These are phyloP conservation scores for Phytopythium helicoides DNA, from an alignment of 352 stramenopile genomes.

Conservation along the genomic window DNA sequence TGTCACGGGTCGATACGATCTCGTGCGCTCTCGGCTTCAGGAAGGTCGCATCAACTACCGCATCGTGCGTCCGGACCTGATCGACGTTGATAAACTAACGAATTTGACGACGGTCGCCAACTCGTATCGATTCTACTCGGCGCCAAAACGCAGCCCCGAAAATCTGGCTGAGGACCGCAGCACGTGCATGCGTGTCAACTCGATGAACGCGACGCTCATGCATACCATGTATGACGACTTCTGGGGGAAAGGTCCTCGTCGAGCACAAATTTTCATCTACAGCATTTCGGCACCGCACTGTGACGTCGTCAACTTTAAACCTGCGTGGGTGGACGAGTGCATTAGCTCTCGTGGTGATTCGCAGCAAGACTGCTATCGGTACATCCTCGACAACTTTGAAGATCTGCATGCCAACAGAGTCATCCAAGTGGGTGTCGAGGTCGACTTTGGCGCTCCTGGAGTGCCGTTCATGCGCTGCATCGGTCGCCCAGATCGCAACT, in stretches of 20 bases:
- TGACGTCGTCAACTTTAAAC: slow-evolving; percentile 34
- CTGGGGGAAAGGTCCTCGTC: slow-evolving; percentile 35
- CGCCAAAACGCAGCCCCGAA: slow-evolving; percentile 18
- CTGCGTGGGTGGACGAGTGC: slow-evolving; percentile 39
- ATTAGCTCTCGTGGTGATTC: slow-evolving; percentile 20
- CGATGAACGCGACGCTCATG: slow-evolving; percentile 32
- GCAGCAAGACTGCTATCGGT: slow-evolving; percentile 26
- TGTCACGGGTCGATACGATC: slow-evolving; percentile 23
- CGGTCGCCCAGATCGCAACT: slow-evolving; percentile 29
- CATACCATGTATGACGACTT: slow-evolving; percentile 41
- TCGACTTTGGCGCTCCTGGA: slow-evolving; percentile 40
- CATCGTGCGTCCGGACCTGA: slow-evolving; percentile 12
- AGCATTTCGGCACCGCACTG: slow-evolving; percentile 48
- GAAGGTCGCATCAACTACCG: slow-evolving; percentile 29
- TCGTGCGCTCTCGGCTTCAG: slow-evolving; percentile 17
- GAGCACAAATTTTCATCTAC: slow-evolving; percentile 36
- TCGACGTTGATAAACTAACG: slow-evolving; percentile 10
- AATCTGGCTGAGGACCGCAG: slow-evolving; percentile 39
- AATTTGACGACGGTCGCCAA: slow-evolving; percentile 26
- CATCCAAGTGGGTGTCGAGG: slow-evolving; percentile 34
- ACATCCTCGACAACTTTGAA: slow-evolving; percentile 54
- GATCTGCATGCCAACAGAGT: slow-evolving; percentile 20
- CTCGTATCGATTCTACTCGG: slow-evolving; percentile 31
- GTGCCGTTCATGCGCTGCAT: slow-evolving; percentile 49
- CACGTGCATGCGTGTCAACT: slow-evolving; percentile 42